These are phyloP conservation scores for Termitomyces bulborhizus DNA, from an alignment of 768 basidiomycete genomes.

Conservation along the genomic window DNA sequence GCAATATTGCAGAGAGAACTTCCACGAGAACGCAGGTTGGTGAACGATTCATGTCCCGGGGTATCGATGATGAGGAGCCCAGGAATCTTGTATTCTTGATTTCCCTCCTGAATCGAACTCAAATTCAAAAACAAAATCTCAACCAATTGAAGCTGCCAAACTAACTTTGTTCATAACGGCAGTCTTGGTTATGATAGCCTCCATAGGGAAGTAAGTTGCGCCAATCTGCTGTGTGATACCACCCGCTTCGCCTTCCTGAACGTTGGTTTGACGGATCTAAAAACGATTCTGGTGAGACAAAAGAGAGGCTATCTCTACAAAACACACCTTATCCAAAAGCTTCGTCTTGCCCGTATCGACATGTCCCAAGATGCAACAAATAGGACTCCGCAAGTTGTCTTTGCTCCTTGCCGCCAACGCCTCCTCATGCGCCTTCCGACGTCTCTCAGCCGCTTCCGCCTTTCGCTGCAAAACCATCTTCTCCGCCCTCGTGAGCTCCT, in stretches of 20 bases:
- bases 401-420: constrained; percentile 83
- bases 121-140: background rate
- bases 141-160: background rate
- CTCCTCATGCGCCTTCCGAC: constrained; percentile 72
- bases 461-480: constrained; percentile 65
- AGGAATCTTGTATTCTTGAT: constrained; percentile 92
- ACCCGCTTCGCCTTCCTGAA: constrained; percentile 98
- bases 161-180: constrained; percentile 82
- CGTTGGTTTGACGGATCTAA: constrained; percentile 98
- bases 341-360: constrained; percentile 99
- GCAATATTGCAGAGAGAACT: constrained; percentile 98
- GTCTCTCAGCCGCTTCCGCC: constrained; percentile 78
- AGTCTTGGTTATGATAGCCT: constrained; percentile 92
- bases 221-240: constrained; percentile 99
- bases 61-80: constrained; percentile 96
- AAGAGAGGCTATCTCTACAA: constrained; percentile 1
- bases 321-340: constrained; percentile 81
- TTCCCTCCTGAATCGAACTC: constrained; percentile 47
- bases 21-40: constrained; percentile 91
- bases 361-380: constrained; percentile 98
- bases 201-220: constrained; percentile 97
- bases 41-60: constrained; percentile 99
- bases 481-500: constrained; percentile 64
- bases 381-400: constrained; percentile 90
- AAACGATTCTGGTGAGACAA: background rate